Evolutionary conservation across 306 rosid genomes (phyloP).

Genomic region (Rosa chinensis): DNA sequence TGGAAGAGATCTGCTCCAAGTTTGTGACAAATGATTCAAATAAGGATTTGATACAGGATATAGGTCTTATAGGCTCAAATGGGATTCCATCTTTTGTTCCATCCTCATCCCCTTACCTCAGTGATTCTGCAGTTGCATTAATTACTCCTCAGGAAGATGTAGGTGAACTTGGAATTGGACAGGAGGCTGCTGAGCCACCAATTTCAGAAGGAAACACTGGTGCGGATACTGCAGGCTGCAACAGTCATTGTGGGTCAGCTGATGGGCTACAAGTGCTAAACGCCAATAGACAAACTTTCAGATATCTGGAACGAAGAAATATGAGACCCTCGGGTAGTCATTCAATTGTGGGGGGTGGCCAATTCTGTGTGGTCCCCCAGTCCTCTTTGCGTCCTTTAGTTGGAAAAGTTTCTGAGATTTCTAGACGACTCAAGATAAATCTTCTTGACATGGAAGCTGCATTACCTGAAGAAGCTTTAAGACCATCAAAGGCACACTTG

Average conservation of each 20-base stretch:
- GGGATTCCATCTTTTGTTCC: constrained; percentile 68
- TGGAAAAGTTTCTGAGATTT: constrained; percentile 73
- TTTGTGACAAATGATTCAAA: constrained; percentile 72
- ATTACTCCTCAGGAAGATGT: constrained; percentile 45
- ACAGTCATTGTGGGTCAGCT: constrained; percentile 32
- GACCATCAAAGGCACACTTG: constrained; percentile 62
- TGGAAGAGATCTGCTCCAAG: constrained; percentile 73
- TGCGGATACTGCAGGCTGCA: constrained; percentile 37
- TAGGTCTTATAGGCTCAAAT: constrained; percentile 78
- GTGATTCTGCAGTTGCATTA: constrained; percentile 43
- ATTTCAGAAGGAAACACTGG: constrained; percentile 42
- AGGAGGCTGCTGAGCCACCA: constrained; percentile 40
- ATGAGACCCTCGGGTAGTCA: constrained; percentile 37
- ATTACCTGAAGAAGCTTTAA: constrained; percentile 67
- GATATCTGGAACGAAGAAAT: constrained; percentile 44
- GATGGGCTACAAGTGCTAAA: constrained; percentile 36
- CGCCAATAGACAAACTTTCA: constrained; percentile 36
- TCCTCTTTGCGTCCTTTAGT: constrained; percentile 80
- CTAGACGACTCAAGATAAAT: constrained; percentile 70
- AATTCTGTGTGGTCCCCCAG: constrained; percentile 76
- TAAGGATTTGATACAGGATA: constrained; percentile 65
- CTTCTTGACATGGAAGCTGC: constrained; percentile 96
- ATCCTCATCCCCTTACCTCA: constrained; percentile 48
- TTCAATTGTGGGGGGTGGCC: constrained; percentile 46
- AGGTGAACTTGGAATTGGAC: constrained; percentile 29